Evolutionary conservation across 2,329 filamentous ascomycete genomes (phyloP).

Genomic region (Metarhizium album): DNA sequence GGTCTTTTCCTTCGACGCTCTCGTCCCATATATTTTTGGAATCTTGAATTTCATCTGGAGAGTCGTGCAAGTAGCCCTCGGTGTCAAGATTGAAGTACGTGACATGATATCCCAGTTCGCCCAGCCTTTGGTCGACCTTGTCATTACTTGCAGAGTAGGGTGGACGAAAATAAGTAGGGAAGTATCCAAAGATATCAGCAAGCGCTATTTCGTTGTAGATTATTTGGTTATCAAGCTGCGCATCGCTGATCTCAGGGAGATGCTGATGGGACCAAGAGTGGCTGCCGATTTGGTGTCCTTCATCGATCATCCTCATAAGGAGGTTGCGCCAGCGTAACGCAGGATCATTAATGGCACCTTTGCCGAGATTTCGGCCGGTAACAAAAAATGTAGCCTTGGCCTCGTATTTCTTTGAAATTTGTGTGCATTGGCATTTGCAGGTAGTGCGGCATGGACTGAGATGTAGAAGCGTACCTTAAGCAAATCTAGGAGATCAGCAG

Average conservation of each 20-base stretch:
- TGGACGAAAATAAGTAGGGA: constrained; percentile 33
- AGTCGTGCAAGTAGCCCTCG: constrained; percentile 45
- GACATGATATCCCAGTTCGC: constrained; percentile 43
- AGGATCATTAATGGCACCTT: constrained; percentile 31
- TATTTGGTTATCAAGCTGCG: constrained; percentile 29
- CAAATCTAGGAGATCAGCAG: constrained; percentile 28
- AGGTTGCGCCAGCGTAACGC: constrained; percentile 22
- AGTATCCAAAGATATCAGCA: constrained; percentile 27
- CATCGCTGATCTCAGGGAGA: constrained; percentile 24
- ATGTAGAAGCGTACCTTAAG: constrained; percentile 13
- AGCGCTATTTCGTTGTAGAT: constrained; percentile 32
- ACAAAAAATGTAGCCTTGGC: constrained; percentile 30
- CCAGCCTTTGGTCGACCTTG: constrained; percentile 27
- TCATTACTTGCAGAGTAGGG: constrained; percentile 35
- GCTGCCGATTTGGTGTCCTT: constrained; percentile 50
- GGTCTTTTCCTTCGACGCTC: constrained; percentile 22
- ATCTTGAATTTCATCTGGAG: constrained; percentile 33
- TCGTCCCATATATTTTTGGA: constrained; percentile 30
- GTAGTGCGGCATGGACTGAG: not conserved
- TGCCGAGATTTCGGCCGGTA: constrained; percentile 25
- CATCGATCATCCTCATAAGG: constrained; percentile 34
- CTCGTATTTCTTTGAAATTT: constrained; percentile 17
- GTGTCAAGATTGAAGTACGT: constrained; percentile 52
- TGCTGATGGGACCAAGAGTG: constrained; percentile 38
- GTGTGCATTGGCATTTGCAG: not conserved